Evolutionary conservation across 2,329 filamentous ascomycete genomes (phyloP).

Genomic region (Phaeoacremonium minimum): DNA sequence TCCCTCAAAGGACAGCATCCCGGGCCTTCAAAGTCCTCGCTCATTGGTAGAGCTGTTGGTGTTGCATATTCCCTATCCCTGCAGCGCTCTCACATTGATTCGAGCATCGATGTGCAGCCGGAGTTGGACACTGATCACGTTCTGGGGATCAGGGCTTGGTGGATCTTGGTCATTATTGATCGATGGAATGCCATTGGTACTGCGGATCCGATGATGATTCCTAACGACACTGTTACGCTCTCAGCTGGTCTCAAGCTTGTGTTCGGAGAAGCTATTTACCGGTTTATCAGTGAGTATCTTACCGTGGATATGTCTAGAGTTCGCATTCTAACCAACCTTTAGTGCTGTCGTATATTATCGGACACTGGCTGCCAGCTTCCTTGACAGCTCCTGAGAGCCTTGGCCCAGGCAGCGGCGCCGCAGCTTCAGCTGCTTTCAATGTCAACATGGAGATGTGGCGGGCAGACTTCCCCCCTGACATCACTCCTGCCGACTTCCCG

Average conservation of each 20-base stretch:
- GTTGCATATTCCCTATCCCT: constrained; percentile 63
- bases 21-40: constrained; percentile 45
- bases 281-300: constrained; percentile 56
- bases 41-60: constrained; percentile 62
- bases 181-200: constrained; percentile 70
- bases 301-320: too few relatives aligned
- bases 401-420: constrained; percentile 30
- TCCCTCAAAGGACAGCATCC: constrained; percentile 34
- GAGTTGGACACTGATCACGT: constrained; percentile 59
- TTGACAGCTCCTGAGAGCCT: constrained; percentile 36
- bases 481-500: constrained; percentile 47
- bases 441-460: constrained; percentile 62
- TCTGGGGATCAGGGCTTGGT: constrained; percentile 64
- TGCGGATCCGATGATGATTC: constrained; percentile 58
- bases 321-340: constrained; percentile 11
- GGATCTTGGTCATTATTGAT: constrained; percentile 67
- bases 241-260: constrained; percentile 54
- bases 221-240: constrained; percentile 56
- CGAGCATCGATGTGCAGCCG: constrained; percentile 32
- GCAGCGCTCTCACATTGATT: constrained; percentile 36
- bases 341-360: constrained; percentile 10
- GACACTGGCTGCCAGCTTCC: constrained; percentile 10
- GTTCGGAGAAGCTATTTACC: constrained; percentile 60
- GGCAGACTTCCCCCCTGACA: constrained; percentile 55
- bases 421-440: constrained; percentile 46